phyloP scores from a whole-genome alignment of 805 yeast species.

The Ogataea methylovora region DNA sequence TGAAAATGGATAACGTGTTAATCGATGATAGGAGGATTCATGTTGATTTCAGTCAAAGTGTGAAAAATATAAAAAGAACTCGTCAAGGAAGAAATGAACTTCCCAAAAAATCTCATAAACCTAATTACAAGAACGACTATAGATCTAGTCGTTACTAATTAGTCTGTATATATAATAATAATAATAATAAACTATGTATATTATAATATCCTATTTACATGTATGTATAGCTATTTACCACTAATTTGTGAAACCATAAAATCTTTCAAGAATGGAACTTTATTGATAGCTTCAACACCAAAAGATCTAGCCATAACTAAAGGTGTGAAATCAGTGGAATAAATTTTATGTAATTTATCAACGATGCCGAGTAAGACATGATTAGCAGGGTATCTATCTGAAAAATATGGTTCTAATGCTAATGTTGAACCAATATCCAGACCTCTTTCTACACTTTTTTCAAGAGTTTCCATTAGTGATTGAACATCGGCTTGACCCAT shows the following conservation, averaged over 20 bases:
- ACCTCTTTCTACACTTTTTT: constrained; percentile 66
- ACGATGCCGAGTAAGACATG: constrained; percentile 80
- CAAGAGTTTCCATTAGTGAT: constrained; percentile 59
- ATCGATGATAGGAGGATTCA: constrained; percentile 59
- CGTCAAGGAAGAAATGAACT: no score
- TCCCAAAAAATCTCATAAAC: no score
- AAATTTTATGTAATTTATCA: constrained; percentile 85
- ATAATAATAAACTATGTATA: no score
- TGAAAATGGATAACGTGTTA: constrained; percentile 51
- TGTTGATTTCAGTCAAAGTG: constrained; percentile 63
- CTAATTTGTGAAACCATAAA: constrained; percentile 49
- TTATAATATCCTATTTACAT: no score
- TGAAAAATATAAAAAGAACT: constrained; percentile 8
- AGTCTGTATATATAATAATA: no score
- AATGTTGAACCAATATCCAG: constrained; percentile 79
- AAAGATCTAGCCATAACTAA: constrained; percentile 66
- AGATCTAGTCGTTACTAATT: no score
- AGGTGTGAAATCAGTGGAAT: constrained; percentile 66
- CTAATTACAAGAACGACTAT: no score
- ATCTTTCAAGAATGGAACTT: constrained; percentile 57
- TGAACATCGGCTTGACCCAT: constrained; percentile 96
- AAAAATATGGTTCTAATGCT: constrained; percentile 81
- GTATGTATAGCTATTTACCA: no score
- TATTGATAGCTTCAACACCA: constrained; percentile 68
- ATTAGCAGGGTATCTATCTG: constrained; percentile 73